phyloP scores from a whole-genome alignment of 2,329 filamentous ascomycete genomes.

The Penicillium sp. region DNA sequence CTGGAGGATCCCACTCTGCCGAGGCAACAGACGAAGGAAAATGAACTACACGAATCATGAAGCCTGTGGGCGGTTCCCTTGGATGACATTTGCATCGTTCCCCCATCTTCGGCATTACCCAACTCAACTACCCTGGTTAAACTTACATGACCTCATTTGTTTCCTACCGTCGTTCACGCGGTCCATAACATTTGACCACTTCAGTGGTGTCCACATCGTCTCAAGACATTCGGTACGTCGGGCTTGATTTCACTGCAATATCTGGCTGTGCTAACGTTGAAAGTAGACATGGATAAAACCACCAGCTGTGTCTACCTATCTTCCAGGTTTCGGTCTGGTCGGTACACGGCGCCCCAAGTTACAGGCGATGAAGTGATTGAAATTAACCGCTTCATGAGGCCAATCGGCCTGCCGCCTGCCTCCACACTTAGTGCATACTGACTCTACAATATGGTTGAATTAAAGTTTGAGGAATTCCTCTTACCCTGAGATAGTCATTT shows the following conservation, averaged over 20 bases:
- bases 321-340: neutral
- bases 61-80: slow-evolving; percentile 1
- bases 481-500: slow-evolving; percentile 6
- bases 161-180: slow-evolving; percentile 4
- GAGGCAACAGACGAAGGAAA: slow-evolving; percentile 51
- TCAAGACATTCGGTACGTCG: slow-evolving; percentile 13
- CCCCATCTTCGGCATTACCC: slow-evolving; percentile 5
- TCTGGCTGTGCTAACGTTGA: neutral
- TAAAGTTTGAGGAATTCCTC: neutral
- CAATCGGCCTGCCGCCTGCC: neutral
- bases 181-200: slow-evolving; percentile 4
- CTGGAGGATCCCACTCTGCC: slow-evolving; percentile 40
- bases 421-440: neutral
- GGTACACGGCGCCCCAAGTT: slow-evolving; percentile 10
- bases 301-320: slow-evolving; percentile 13
- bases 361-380: neutral
- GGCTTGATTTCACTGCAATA: neutral
- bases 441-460: slow-evolving; percentile 1
- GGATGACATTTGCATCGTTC: slow-evolving; percentile 2
- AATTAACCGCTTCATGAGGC: neutral
- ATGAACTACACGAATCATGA: slow-evolving; percentile 36
- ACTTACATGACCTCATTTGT: slow-evolving; percentile 4
- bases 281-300: slow-evolving; percentile 12
- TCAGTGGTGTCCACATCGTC: slow-evolving; percentile 6
- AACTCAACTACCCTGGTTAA: slow-evolving; percentile 5